phyloP scores from a whole-genome alignment of 441 rosid genomes.

The Melastoma candidum region DNA sequence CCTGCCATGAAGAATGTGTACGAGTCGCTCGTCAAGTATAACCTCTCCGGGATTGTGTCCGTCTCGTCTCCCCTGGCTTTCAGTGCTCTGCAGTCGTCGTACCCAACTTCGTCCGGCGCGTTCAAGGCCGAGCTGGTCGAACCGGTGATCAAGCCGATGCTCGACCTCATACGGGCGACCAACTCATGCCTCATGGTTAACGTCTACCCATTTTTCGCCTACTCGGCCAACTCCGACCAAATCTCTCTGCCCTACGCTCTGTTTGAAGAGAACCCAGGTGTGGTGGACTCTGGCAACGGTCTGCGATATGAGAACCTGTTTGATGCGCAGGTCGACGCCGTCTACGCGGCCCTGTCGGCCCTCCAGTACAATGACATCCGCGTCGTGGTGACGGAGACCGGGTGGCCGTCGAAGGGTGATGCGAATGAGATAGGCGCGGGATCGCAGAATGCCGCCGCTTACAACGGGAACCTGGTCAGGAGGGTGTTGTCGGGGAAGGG shows the following conservation, averaged over 20 bases:
- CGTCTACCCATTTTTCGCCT: constrained; percentile 79
- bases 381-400: constrained; percentile 50
- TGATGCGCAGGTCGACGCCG: constrained; percentile 87
- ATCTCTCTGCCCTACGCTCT: constrained; percentile 68
- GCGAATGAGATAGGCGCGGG: constrained; percentile 43
- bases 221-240: constrained; percentile 41
- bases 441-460: constrained; percentile 42
- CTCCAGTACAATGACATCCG: constrained; percentile 33
- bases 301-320: constrained; percentile 53
- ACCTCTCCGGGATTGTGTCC: constrained; percentile 33
- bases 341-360: constrained; percentile 53
- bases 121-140: constrained; percentile 47
- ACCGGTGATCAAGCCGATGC: constrained; percentile 68
- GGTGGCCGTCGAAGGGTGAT: constrained; percentile 64
- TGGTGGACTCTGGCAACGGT: constrained; percentile 68
- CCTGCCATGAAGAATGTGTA: constrained; percentile 74
- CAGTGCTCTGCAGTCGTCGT: constrained; percentile 42
- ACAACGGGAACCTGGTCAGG: constrained; percentile 45
- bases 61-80: constrained; percentile 74
- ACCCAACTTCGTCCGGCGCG: constrained; percentile 71
- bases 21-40: constrained; percentile 40
- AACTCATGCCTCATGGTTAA: constrained; percentile 70
- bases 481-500: constrained; percentile 41
- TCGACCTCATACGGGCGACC: constrained; percentile 44
- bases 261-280: constrained; percentile 51